Evolutionary conservation across 305 asterid genomes (phyloP).

Genomic region (Fraxinus platypoda): DNA sequence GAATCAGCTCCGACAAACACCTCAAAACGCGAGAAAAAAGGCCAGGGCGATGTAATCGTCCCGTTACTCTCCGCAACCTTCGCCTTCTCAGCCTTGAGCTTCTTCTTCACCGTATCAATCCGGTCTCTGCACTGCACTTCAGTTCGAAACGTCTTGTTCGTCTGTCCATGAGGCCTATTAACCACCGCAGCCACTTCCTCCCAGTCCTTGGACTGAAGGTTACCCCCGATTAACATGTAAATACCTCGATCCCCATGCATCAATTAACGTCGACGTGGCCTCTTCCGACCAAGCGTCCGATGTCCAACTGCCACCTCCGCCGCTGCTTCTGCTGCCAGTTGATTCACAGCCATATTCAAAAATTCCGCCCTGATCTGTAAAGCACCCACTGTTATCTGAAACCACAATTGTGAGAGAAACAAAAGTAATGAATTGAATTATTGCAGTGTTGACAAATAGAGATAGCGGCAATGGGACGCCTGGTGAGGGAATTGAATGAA

Average conservation of each 20-base stretch:
- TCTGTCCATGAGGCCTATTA: slow-evolving; percentile 65
- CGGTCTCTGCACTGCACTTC: slow-evolving; percentile 50
- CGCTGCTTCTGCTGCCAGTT: too few relatives aligned
- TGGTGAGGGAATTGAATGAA: too few relatives aligned
- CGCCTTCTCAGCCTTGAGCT: slow-evolving; percentile 42
- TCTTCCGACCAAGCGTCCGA: slow-evolving; percentile 63
- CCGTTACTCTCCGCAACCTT: slow-evolving; percentile 39
- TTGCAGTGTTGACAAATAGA: too few relatives aligned
- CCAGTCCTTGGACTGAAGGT: slow-evolving; percentile 90
- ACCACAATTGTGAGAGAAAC: too few relatives aligned
- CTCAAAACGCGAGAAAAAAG: slow-evolving; percentile 33
- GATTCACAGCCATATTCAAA: too few relatives aligned
- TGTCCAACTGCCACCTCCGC: too few relatives aligned
- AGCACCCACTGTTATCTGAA: too few relatives aligned
- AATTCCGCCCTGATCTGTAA: too few relatives aligned
- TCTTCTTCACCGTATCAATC: slow-evolving; percentile 49
- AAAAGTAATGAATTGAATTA: too few relatives aligned
- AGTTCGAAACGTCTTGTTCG: slow-evolving; percentile 29
- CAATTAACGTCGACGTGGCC: slow-evolving; percentile 75
- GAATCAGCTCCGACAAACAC: slow-evolving; percentile 28
- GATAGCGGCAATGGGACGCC: too few relatives aligned
- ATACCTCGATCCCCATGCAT: slow-evolving; percentile 80
- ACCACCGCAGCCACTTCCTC: slow-evolving; percentile 77
- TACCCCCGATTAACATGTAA: slow-evolving; percentile 82
- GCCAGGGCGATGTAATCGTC: slow-evolving; percentile 38